Base-by-base conservation (phyloP, 2,329 filamentous ascomycete genomes). In the Fusarium sp. region DNA sequence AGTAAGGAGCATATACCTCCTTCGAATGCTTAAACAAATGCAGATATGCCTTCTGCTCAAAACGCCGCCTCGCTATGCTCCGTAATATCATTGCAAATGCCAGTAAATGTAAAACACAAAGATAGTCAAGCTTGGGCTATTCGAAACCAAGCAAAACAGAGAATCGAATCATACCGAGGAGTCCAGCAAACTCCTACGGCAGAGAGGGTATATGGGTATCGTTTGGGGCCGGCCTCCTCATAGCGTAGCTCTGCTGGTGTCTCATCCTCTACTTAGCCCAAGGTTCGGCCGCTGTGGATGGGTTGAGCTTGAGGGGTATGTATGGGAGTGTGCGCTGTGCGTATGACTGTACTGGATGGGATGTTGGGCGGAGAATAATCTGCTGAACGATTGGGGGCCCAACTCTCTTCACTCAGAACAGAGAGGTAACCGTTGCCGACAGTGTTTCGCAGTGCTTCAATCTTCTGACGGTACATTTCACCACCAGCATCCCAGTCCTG, bases 361-460 rank as follows among this genome's bases (percentile, higher is more conserved):
- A 79, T 68, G 51, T 55, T 65, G 42, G 73, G 58, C 12, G 71
- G 51, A 39, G 70, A 56, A 57, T 65, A 75, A 31, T 75, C 73
- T 49, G 73, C 19, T n/a, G 71, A 55, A 12, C 58, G 68, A 16
- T 64, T 74, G 18, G 73, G 48, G 31, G 44, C 85, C 88, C 88
- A 90, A 43, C 82, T 85, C 78, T 96, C 92, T 74, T 97, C 94
- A 64, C 92, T 91, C 52, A 98, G 84, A 16, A 92, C 93, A 67
- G 90, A 94, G 41, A 99, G 86, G 86, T 97, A 99, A 39, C 90
- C 92, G 73, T 90, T 93, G 31, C 94, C 94, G 70, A 97, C 90
- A 75, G 95, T 93, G 75, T 91, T 91, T 65, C 94, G 91, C 56
- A 98, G 82, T 5, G 92, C 90, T 79, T 97, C 94, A 57, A 98